Evolutionary conservation across 176 grass and related monocot species (phyloP).

Genomic region (Panicum miliaceum): DNA sequence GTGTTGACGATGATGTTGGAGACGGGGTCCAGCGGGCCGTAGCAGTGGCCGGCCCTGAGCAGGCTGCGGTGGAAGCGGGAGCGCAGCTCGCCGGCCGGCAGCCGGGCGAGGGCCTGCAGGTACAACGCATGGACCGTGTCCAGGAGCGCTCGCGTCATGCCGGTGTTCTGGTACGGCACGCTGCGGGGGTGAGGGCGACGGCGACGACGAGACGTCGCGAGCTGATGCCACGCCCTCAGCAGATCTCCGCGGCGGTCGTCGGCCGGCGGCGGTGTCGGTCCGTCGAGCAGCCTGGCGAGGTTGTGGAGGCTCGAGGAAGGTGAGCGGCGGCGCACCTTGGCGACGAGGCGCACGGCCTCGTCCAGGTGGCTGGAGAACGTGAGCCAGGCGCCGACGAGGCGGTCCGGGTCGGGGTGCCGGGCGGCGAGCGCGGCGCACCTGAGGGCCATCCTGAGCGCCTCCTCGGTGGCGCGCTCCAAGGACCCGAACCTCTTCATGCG

Average conservation of each 20-base stretch:
- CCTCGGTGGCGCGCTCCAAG: background rate
- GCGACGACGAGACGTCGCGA: background rate
- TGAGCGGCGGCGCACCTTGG: background rate
- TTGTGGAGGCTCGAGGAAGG: background rate
- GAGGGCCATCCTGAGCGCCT: slow-evolving; percentile 5
- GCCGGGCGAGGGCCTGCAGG: background rate
- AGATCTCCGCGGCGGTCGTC: background rate
- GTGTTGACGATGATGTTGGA: too few species aligned
- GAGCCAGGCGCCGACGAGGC: background rate
- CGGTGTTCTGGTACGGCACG: background rate
- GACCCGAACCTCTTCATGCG: background rate
- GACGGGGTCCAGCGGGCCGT: too few species aligned
- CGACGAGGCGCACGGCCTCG: background rate
- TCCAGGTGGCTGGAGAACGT: background rate
- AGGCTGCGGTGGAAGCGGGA: too few species aligned
- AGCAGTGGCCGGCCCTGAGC: too few species aligned
- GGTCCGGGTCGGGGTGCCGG: background rate
- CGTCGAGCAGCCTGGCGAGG: background rate
- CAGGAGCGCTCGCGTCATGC: background rate
- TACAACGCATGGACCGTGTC: background rate
- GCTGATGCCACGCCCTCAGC: background rate
- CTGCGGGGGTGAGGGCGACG: background rate
- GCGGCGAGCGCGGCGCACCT: slow-evolving; percentile 25
- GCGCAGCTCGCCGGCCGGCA: background rate
- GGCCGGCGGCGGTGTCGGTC: background rate